These are phyloP conservation scores for Macrophomina pseudophaseolina DNA, from an alignment of 2,329 filamentous ascomycete species.

Conservation along the genomic window DNA sequence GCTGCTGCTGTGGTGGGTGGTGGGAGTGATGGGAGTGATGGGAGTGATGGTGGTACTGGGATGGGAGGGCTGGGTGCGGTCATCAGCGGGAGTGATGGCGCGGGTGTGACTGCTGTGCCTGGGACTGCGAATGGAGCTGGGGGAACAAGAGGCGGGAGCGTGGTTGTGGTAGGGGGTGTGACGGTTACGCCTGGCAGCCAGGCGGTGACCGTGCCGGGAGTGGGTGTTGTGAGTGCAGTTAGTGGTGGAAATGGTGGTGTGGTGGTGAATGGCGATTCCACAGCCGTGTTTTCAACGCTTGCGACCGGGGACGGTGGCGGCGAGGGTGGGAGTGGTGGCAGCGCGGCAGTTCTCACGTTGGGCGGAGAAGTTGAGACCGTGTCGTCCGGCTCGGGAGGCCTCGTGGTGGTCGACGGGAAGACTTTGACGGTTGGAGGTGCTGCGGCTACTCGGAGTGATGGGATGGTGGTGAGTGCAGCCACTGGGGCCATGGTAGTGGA, in stretches of 20 bases:
- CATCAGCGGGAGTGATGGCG: not conserved
- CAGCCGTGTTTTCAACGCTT: not conserved
- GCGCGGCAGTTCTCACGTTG: not conserved
- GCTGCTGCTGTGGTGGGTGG: not conserved
- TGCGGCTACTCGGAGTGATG: not conserved
- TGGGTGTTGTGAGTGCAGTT: not conserved
- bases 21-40: not conserved
- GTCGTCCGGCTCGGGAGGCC: not conserved
- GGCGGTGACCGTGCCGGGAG: not conserved
- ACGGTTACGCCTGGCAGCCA: not conserved
- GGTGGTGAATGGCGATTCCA: not conserved
- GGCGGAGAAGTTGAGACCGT: not conserved
- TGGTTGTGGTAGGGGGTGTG: not conserved
- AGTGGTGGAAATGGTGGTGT: not conserved
- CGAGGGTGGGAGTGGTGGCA: not conserved
- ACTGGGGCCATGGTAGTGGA: not conserved
- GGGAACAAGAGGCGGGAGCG: not conserved
- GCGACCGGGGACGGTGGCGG: not conserved
- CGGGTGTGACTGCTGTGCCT: not conserved
- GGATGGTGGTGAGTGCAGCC: not conserved
- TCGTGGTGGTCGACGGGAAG: not conserved
- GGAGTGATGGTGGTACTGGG: not conserved
- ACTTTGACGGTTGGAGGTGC: not conserved
- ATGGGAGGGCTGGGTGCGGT: not conserved
- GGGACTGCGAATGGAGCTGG: too few relatives aligned